phyloP scores from a whole-genome alignment of 176 grass and related monocot genomes.

The Melocanna baccifera region DNA sequence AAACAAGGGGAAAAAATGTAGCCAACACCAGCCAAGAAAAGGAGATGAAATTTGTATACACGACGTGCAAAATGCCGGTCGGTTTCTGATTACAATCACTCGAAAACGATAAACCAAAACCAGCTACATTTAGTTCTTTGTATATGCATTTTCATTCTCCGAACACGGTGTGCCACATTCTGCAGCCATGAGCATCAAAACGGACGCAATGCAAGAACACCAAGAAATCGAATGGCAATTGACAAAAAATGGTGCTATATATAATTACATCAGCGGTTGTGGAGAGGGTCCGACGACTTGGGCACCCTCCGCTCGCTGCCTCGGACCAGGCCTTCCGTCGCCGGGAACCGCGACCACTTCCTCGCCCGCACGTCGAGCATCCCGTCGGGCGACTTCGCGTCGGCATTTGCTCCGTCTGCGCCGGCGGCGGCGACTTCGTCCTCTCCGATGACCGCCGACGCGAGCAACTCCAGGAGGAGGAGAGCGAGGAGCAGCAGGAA shows the following conservation, averaged over 20 bases:
- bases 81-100: constrained; percentile 29
- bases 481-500: constrained; percentile 35
- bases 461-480: constrained; percentile 41
- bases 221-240: background rate
- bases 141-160: constrained; percentile 24
- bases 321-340: constrained; percentile 47
- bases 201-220: background rate
- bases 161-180: background rate
- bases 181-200: background rate
- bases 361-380: constrained; percentile 37
- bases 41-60: background rate
- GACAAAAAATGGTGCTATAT: too few relatives aligned
- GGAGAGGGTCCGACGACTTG: constrained; percentile 80
- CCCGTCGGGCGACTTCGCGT: background rate
- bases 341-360: constrained; percentile 43
- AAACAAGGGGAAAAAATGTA: too few relatives aligned
- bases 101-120: constrained; percentile 17
- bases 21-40: background rate
- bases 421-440: background rate
- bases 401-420: background rate
- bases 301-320: constrained; percentile 71
- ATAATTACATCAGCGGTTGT: constrained; percentile 54
- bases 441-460: constrained; percentile 23
- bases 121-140: constrained; percentile 15
- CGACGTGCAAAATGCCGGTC: background rate